Evolutionary conservation across 306 rosid genomes (phyloP).

Genomic region (Fragaria iinumae): DNA sequence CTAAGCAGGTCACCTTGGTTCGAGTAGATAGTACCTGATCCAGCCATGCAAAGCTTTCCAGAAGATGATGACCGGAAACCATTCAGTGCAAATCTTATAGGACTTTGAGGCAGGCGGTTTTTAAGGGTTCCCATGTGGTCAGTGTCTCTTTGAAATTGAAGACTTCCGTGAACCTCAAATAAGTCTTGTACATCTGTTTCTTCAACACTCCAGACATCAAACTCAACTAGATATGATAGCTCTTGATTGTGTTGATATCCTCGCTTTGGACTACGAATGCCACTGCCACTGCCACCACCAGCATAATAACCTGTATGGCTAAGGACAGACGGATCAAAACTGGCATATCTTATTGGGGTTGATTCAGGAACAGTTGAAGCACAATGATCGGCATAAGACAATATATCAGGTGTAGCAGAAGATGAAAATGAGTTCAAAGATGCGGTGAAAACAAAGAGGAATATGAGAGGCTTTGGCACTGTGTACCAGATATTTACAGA

Average conservation of each 20-base stretch:
- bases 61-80: constrained; percentile 55
- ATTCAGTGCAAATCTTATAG: constrained; percentile 26
- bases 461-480: background rate
- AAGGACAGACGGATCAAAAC: background rate
- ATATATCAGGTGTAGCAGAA: constrained; percentile 5
- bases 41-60: constrained; percentile 32
- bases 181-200: constrained; percentile 26
- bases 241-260: background rate
- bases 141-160: constrained; percentile 22
- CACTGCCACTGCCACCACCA: constrained; percentile 29
- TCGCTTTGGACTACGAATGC: background rate
- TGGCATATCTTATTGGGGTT: background rate
- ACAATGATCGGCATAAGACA: constrained; percentile 41
- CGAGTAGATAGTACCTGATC: constrained; percentile 19
- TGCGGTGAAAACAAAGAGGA: constrained; percentile 17
- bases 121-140: constrained; percentile 8
- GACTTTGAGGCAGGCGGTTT: background rate
- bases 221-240: background rate
- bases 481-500: background rate
- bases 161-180: constrained; percentile 31
- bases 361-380: constrained; percentile 12
- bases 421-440: constrained; percentile 23
- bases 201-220: background rate
- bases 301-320: constrained; percentile 34
- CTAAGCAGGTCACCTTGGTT: constrained; percentile 26